Evolutionary conservation across 192 early-diverging fungal species (phyloP), one percentile per base, ranked within the genome.

Genomic region (Coemansia sp.): DNA sequence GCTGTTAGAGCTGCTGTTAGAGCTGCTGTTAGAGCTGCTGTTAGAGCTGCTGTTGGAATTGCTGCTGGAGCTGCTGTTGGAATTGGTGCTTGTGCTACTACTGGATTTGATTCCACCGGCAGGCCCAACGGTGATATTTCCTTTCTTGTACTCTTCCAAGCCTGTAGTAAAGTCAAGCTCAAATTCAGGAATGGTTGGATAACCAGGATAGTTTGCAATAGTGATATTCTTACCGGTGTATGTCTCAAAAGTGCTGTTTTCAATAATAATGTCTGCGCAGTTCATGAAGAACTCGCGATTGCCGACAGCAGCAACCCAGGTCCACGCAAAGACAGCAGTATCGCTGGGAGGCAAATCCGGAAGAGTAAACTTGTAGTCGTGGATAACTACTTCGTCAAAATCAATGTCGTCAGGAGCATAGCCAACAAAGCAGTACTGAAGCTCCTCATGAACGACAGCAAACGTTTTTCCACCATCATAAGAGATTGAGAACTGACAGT

Each of bases 401-500:
- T 55, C 18, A 11, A 32, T 32, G n/a, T 34, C 10, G 26, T 45
- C 10, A 24, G 36, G 55, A n/a, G 50, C 56, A 17, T 25, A 32
- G 13, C 53, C 48, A n/a, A 58, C 43, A 53, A 81, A 63, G 46
- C 78, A 79, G 20, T 59, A 35, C 9, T 68, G 35, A 10, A 80
- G 44, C 15, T 59, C 47, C 17, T 72, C 64, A 34, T 83, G 67
- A 15, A 87, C 37, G 3, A 83, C 83, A 2, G 74, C 81, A 58
- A 78, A 84, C 19, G 73, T 82, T 23, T 75, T 58, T 22, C 78
- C 84, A 22, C 46, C 42, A 39, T 87, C 86, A 33, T 79, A 83
- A 0, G 84, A 86, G 6, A 85, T 58, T 0, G 84, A 77, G 53
- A 82, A 85, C 53, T 87, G 77, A 22, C 84, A 86, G 36, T 86